Base-by-base conservation (phyloP, 257 asterid species). In the Galeopsis tetrahit region DNA sequence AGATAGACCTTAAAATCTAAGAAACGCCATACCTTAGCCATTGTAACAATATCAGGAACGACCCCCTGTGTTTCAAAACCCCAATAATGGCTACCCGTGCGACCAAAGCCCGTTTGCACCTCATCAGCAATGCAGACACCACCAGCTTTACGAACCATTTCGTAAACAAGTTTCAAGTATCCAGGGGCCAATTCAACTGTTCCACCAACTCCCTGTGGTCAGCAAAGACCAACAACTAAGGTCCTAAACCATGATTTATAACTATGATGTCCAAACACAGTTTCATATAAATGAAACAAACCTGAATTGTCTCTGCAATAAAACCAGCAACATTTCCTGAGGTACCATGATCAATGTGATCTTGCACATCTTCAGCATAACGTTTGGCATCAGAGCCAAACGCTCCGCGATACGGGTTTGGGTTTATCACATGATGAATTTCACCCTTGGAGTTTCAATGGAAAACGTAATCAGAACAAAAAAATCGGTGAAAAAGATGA, bases 81-180 rank as follows among this genome's bases (percentile, higher is more conserved):
- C 99, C 99, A 94, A 59, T 88, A 94, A 69, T 91, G 91, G 85
- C 89, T 87, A 32, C 98, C 98, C 0, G 99, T 94, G 9, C 98
- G 97, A 73, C 99, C 99, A 65, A 94, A 94, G 51, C 99, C 99
- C 4, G 98, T 91, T 77, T 94, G 99, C 17, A 94, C 99, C 79
- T 94, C 99, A 69, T 94, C 99, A 43, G 99, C 99, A 73, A 91
- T 94, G 85, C 99, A 94, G 51, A 91, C 93, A 67, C 99, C 99
- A 43, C 97, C 99, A 66, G 98, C 96, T 72, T 88, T 85, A 66
- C 75, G 97, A 76, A 91, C 83, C 72, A 88, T 87, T 67, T 90
- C 97, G 51, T 91, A 94, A 52, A 88, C 99, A 75, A 80, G 71
- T 81, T 94, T 90, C 70, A 94, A 83, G 84, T 94, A 94, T 79